These are phyloP conservation scores for Arthrobotrys iridis DNA, from an alignment of 2,329 filamentous ascomycete species.

Conservation along the genomic window DNA sequence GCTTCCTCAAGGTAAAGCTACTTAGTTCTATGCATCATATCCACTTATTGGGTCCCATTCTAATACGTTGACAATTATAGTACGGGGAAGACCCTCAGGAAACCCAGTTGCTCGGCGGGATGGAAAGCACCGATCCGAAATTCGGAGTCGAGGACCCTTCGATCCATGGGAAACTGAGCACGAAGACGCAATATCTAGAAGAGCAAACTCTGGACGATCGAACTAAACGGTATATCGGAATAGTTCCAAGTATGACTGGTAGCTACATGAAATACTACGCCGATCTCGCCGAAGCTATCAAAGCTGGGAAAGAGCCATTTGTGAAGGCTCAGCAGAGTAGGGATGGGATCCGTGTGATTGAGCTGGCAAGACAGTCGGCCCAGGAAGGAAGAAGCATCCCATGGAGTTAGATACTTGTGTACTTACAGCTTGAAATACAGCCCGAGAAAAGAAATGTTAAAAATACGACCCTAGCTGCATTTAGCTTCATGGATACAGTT, in stretches of 20 bases:
- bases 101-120: constrained; percentile 34
- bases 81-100: constrained; percentile 51
- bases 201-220: constrained; percentile 21
- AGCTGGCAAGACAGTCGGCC: constrained; percentile 54
- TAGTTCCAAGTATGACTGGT: constrained; percentile 38
- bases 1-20: constrained; percentile 62
- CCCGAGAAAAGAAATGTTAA: too few species aligned
- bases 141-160: constrained; percentile 47
- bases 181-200: constrained; percentile 34
- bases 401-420: constrained; percentile 47
- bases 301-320: constrained; percentile 35
- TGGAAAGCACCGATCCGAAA: constrained; percentile 47
- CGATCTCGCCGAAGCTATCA: constrained; percentile 42
- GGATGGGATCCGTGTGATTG: constrained; percentile 56
- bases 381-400: constrained; percentile 51
- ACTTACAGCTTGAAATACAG: too few species aligned
- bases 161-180: constrained; percentile 36
- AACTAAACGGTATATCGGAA: constrained; percentile 41
- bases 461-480: not conserved
- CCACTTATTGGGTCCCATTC: not conserved
- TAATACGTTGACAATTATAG: not conserved
- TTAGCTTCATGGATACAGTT: too few species aligned
- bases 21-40: not conserved
- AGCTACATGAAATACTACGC: constrained; percentile 45
- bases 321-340: constrained; percentile 57